Evolutionary conservation across 1,284 basidiomycete genomes (phyloP).

Genomic region (Puccinia polysora): DNA sequence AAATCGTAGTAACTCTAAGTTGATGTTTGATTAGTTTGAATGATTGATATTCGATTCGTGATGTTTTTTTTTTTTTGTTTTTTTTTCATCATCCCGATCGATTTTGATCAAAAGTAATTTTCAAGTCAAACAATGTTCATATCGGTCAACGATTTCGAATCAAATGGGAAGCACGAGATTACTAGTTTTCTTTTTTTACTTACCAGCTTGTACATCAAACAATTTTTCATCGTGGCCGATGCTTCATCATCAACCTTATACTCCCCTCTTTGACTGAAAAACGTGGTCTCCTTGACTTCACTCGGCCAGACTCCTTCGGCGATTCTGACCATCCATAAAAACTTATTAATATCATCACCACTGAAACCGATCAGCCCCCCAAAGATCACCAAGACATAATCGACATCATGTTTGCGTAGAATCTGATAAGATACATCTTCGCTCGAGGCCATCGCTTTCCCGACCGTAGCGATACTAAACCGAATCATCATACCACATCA

Average conservation of each 20-base stretch:
- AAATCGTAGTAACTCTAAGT: constrained; percentile 60
- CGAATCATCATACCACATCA: too few species aligned
- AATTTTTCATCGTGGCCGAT: constrained; percentile 84
- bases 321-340: constrained; percentile 97
- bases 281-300: constrained; percentile 89
- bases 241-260: constrained; percentile 88
- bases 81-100: neutral
- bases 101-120: neutral
- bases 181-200: too few species aligned
- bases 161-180: neutral
- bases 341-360: constrained; percentile 99
- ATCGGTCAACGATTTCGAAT: neutral
- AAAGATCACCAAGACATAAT: constrained; percentile 96
- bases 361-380: constrained; percentile 94
- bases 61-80: neutral
- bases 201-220: constrained; percentile 96
- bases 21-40: neutral
- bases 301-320: constrained; percentile 98
- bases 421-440: constrained; percentile 98
- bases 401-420: constrained; percentile 92
- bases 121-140: neutral
- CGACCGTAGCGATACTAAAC: constrained; percentile 93
- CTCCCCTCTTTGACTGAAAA: constrained; percentile 89
- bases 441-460: constrained; percentile 89
- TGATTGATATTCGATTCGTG: neutral